These are phyloP conservation scores for Pseudogymnoascus sp. DNA, from an alignment of 2,329 filamentous ascomycete genomes.

Conservation along the genomic window DNA sequence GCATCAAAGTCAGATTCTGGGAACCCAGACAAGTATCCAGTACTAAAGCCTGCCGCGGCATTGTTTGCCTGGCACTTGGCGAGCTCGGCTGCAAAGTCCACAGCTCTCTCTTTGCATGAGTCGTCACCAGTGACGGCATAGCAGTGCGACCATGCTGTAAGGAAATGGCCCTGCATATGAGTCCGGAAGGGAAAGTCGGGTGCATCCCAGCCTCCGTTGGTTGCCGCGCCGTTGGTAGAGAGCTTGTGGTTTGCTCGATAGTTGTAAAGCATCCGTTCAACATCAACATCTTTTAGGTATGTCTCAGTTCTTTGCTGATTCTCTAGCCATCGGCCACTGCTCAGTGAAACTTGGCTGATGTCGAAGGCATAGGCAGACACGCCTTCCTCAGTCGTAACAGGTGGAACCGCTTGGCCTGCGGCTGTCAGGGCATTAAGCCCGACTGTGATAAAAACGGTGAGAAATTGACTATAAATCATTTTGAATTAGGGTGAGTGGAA, in stretches of 20 bases:
- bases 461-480: not conserved
- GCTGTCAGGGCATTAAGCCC: not conserved
- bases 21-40: conserved; percentile 45
- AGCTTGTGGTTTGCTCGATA: conserved; percentile 41
- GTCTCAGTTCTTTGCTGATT: conserved; percentile 41
- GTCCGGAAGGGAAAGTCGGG: conserved; percentile 47
- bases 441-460: not conserved
- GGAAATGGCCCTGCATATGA: conserved; percentile 44
- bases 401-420: not conserved
- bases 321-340: conserved; percentile 34
- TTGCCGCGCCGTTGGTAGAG: conserved; percentile 38
- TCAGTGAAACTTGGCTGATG: conserved; percentile 35
- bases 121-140: conserved; percentile 35
- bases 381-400: not conserved
- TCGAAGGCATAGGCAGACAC: conserved; percentile 27
- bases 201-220: conserved; percentile 47
- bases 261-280: conserved; percentile 39
- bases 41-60: conserved; percentile 34
- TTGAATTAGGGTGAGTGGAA: not conserved
- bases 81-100: conserved; percentile 34
- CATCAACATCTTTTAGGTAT: conserved; percentile 40
- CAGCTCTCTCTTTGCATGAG: conserved; percentile 39
- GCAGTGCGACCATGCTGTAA: conserved; percentile 44
- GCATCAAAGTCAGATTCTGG: conserved; percentile 43
- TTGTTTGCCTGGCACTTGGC: conserved; percentile 47